Evolutionary conservation across 257 asterid genomes (phyloP).

Genomic region (Phtheirospermum japonicum): DNA sequence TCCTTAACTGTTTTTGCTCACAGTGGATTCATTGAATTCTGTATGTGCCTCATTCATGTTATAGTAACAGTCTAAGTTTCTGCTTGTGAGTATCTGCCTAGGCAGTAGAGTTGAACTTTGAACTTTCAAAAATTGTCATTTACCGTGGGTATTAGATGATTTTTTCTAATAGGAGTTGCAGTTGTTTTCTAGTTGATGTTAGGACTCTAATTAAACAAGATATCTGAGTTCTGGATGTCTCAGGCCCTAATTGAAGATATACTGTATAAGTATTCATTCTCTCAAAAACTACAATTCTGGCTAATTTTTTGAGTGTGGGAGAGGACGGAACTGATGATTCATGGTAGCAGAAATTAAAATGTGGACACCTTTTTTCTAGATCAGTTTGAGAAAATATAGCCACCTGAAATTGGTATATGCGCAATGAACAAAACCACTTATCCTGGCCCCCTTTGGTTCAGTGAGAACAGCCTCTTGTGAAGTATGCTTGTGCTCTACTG

Average conservation of each 20-base stretch:
- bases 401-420: neutral
- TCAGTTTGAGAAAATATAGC: slow-evolving; percentile 1
- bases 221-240: neutral
- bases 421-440: neutral
- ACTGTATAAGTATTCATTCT: neutral
- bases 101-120: neutral
- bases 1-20: no score
- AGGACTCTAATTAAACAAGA: neutral
- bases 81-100: neutral
- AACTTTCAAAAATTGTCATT: neutral
- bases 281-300: neutral
- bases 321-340: neutral
- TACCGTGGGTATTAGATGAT: neutral
- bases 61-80: neutral
- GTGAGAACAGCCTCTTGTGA: neutral
- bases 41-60: neutral
- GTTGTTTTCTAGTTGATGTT: neutral
- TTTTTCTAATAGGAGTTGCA: neutral
- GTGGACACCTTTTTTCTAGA: neutral
- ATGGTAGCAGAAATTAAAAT: neutral
- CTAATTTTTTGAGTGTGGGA: neutral
- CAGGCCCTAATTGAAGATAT: neutral
- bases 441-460: neutral
- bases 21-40: slow-evolving; percentile 2
- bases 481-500: neutral